Evolutionary conservation across 805 yeast genomes (phyloP).

Genomic region (Candida parachauliodes): DNA sequence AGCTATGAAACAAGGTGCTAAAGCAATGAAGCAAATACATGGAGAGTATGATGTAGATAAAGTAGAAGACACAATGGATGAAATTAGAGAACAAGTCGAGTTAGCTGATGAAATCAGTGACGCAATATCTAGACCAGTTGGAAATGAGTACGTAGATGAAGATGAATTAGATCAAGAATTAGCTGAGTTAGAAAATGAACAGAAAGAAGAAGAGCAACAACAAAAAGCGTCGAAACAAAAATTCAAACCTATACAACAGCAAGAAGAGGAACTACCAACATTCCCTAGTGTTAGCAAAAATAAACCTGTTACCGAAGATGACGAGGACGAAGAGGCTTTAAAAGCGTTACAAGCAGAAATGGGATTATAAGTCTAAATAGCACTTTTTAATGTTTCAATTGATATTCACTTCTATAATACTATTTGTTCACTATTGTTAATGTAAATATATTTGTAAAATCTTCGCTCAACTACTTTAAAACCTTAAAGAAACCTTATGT

Average conservation of each 20-base stretch:
- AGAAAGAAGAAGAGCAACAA: conserved; percentile 41
- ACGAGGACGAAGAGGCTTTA: conserved; percentile 81
- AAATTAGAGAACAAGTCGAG: conserved; percentile 94
- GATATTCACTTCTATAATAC: conserved; percentile 1
- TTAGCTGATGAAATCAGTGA: conserved; percentile 92
- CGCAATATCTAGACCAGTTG: conserved; percentile 92
- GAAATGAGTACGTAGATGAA: conserved; percentile 76
- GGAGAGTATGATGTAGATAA: conserved; percentile 93
- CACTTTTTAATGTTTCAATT: not conserved
- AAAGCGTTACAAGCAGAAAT: conserved; percentile 80
- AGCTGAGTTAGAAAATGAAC: conserved; percentile 82
- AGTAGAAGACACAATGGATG: conserved; percentile 97
- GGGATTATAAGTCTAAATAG: conserved; percentile 71
- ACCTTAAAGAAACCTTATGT: too few relatives aligned
- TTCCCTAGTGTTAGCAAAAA: conserved; percentile 43
- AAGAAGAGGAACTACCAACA: conserved; percentile 37
- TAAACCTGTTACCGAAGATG: conserved; percentile 50
- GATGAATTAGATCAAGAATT: conserved; percentile 95
- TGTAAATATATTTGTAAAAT: too few relatives aligned
- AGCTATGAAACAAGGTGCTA: conserved; percentile 97
- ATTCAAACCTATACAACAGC: conserved; percentile 14
- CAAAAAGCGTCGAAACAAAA: conserved; percentile 13
- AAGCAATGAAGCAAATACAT: conserved; percentile 94
- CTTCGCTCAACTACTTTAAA: too few relatives aligned
- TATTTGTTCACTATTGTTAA: not conserved